Evolutionary conservation across 176 grass and related monocot genomes (phyloP), one percentile per base, ranked within the genome.

Genomic region (Leersia perrieri): DNA sequence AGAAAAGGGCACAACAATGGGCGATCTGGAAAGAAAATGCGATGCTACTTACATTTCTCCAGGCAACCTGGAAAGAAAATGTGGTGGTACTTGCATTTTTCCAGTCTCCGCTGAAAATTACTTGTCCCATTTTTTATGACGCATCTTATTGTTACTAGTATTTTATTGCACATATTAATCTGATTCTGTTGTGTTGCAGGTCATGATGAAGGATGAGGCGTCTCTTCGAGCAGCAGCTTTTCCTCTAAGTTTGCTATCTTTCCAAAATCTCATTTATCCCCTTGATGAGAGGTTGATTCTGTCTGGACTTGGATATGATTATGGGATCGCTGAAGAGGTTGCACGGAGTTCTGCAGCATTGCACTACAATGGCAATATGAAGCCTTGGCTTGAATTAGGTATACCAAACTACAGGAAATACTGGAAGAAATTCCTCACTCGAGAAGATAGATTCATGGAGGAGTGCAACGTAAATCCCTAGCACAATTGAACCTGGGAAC

Each of bases 331-430:
- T 68, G 77, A 81, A 27, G 78, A 78, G 76, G 76, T 34, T 53
- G 73, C 74, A 40, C 71, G 35, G 51, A 88, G 57, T 61, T 76
- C 87, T 71, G 72, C 79, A 65, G 78, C 76, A 55, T 84, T 97
- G 81, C 94, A 94, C 80, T 94, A 94, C 73, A 97, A 94, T 66
- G 94, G 94, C 22, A 90, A 97, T 65, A 97, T 97, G 94, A 97
- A 97, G 84, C 94, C 94, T 66, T 97, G 91, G 94, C 87, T 97
- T 79, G 94, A 97, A 57, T 74, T 97, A 88, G 94, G 91, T 73
- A 90, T 97, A 84, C 87, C 85, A 1, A 72, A 77, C 63, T 97
- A 94, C 76, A 94, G 90, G 74, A 85, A 80, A 30, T 90, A 94
- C 76, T 94, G 94, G 94, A 94, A 74, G 86, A 92, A 78, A 68